phyloP scores from a whole-genome alignment of 345 rosid genomes.

The Citropsis articulata region DNA sequence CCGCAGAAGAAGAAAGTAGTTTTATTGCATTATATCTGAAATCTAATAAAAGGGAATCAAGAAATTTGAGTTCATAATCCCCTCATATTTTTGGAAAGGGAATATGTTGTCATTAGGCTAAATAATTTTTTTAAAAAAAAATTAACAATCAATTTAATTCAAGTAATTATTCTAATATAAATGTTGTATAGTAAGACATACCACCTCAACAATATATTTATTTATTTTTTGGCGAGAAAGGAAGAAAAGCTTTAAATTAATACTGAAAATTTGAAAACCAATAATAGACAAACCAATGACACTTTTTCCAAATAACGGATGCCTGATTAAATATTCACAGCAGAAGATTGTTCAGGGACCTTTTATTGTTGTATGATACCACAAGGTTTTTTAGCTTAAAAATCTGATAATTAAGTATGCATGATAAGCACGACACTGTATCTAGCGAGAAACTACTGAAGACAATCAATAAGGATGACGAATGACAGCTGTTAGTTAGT shows the following conservation, averaged over 20 bases:
- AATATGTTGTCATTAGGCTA: too few species aligned
- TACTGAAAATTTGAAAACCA: background rate
- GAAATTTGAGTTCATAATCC: too few species aligned
- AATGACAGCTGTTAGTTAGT: constrained; percentile 15
- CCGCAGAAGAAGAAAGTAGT: too few species aligned
- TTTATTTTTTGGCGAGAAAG: background rate
- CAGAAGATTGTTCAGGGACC: background rate
- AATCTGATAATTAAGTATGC: background rate
- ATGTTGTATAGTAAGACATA: too few species aligned
- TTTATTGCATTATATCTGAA: too few species aligned
- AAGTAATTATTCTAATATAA: too few species aligned
- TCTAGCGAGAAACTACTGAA: too few species aligned
- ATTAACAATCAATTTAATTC: too few species aligned
- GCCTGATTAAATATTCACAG: background rate
- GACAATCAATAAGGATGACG: background rate
- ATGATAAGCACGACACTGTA: background rate
- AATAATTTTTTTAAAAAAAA: too few species aligned
- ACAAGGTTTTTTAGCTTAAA: background rate
- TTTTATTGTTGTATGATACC: constrained; percentile 4
- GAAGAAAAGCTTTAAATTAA: background rate
- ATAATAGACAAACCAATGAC: background rate
- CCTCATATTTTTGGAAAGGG: too few species aligned
- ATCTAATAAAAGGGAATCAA: too few species aligned
- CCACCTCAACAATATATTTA: too few species aligned
- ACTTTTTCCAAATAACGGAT: background rate